Evolutionary conservation across 495 filamentous ascomycete species (phyloP), one percentile per base, ranked within the genome.

Genomic region (Neurospora cerealis): DNA sequence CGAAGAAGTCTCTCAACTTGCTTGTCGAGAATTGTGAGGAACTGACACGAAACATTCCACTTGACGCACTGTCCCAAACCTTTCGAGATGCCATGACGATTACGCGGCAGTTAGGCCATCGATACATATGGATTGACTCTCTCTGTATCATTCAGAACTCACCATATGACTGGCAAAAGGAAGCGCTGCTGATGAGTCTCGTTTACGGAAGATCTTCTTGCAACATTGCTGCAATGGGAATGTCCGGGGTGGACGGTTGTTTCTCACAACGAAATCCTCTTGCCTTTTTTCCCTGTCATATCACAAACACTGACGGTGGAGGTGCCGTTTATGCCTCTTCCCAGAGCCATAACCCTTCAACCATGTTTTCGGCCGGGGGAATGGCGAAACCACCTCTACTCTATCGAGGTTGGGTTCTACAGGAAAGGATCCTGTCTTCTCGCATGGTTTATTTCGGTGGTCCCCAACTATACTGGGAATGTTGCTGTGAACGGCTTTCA

Each of bases 141-240:
- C 73, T 17, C 42, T 74, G 73, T 24, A 74, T 74, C 69, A 66
- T 74, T 15, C 73, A 74, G n/a, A 70, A 74, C 46, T 71, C 48
- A 1, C 8, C 41, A n/a, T 17, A 54, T 19, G 73, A 74, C 10
- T 74, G 73, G 73, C 19, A 69, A 32, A 38, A 21, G 17, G 73
- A 74, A n/a, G 73, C 73, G 6, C 69, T 74, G 21, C 48, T 60
- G 37, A 74, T 74, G 73, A 70, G 69, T 1, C 36, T 44, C 34
- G 73, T 74, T 0, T 74, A 74, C 21, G 73, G 73, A 21, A 42
- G 73, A n/a, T 41, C 69, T 1, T 37, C 28, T 21, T 41, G 71
- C 36, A 74, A 74, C 37, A 74, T 74, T 70, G 48, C 42, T n/a
- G 70, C 54, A 15, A 42, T 42, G 40, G 40, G 40, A 42, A 42